Conservation (phyloP, 176 grass and related monocot genomes). For the Oryza meridionalis region DNA sequence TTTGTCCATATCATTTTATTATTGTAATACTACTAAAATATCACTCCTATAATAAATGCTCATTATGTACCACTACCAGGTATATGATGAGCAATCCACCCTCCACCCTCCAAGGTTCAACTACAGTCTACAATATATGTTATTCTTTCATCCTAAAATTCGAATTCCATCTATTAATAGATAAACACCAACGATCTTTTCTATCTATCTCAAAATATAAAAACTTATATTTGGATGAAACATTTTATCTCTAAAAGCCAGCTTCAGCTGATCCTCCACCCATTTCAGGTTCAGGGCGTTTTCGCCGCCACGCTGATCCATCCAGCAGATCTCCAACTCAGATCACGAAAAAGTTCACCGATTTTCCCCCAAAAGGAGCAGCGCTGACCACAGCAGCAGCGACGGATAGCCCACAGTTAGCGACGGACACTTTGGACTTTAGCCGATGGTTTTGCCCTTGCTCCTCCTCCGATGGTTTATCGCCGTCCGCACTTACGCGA, state of each 20-base stretch:
- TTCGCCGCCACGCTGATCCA: not conserved
- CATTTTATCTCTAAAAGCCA: not conserved
- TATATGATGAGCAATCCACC: not conserved
- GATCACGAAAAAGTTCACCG: not conserved
- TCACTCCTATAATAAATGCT: too few relatives aligned
- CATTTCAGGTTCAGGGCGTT: not conserved
- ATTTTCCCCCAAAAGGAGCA: not conserved
- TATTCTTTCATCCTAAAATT: not conserved
- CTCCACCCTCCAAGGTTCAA: not conserved
- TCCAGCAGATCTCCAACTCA: not conserved
- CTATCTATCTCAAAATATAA: too few relatives aligned
- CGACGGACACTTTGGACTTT: not conserved
- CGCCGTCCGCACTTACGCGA: not conserved
- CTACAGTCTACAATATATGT: not conserved
- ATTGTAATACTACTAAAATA: too few relatives aligned
- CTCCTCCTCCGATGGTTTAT: not conserved
- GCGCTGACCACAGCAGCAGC: not conserved
- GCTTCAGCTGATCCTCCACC: not conserved
- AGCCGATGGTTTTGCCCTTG: not conserved
- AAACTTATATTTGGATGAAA: too few relatives aligned
- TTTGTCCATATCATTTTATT: too few relatives aligned
- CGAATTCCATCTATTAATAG: not conserved
- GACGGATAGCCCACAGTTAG: not conserved
- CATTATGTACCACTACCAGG: too few relatives aligned
- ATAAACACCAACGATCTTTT: not conserved